Percentiles rank a stretch among this genome's conserved stretches.
These are phyloP conservation scores for Hansenula sp. DNA, from an alignment of 1,139 yeast species.

Conservation along the genomic window DNA sequence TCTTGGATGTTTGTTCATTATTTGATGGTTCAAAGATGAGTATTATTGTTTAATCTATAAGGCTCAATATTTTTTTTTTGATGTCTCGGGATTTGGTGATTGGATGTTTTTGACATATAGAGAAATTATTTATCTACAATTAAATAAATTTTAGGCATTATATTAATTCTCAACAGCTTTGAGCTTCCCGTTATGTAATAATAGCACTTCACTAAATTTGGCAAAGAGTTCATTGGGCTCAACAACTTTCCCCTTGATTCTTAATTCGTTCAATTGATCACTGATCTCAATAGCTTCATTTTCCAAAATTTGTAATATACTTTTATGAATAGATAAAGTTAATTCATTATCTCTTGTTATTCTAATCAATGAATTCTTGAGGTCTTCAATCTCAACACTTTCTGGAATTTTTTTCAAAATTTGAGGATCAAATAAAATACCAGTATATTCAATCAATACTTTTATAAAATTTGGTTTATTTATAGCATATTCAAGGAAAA, in stretches of 20 bases:
- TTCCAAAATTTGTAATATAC: conserved; percentile 59
- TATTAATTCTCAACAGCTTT: too few relatives aligned
- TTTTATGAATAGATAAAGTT: conserved; percentile 50
- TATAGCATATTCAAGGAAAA: conserved; percentile 66
- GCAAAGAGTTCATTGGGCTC: conserved; percentile 1
- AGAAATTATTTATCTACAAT: too few relatives aligned
- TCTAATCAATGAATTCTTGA: conserved; percentile 55
- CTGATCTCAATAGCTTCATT: conserved; percentile 50
- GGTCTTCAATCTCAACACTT: conserved; percentile 58
- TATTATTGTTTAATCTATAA: neutral
- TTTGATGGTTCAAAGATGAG: neutral
- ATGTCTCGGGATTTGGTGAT: neutral
- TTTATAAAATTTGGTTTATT: conserved; percentile 70
- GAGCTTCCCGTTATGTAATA: conserved; percentile 6
- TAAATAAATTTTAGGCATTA: too few relatives aligned
- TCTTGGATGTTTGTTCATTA: conserved; percentile 1
- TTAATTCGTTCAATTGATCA: conserved; percentile 15
- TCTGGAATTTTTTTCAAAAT: conserved; percentile 64
- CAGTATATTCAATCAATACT: conserved; percentile 67
- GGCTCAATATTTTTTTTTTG: neutral
- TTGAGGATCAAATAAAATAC: conserved; percentile 64
- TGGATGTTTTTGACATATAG: too few relatives aligned
- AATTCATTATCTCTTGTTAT: conserved; percentile 66
- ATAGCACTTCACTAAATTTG: conserved; percentile 7
- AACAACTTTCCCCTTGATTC: conserved; percentile 16